Conservation (phyloP, 1,284 basidiomycete genomes). For the Inonotus hispidus region DNA sequence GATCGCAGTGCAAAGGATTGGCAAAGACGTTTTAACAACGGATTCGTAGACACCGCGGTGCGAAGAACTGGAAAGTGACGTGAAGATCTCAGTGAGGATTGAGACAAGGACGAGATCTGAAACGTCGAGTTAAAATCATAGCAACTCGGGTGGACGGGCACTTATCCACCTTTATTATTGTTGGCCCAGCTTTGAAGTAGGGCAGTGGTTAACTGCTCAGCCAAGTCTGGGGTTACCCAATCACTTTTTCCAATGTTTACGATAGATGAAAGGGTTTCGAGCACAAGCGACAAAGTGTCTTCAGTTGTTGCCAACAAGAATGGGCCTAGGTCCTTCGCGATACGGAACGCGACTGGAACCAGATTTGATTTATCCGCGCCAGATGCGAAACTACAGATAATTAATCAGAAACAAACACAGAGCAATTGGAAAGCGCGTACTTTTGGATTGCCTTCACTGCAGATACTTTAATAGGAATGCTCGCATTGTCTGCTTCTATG, state of each 20-base stretch:
- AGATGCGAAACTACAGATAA: conserved; percentile 55
- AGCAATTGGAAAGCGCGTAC: conserved; percentile 36
- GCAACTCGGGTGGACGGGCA: background rate
- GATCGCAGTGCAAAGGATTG: conserved; percentile 66
- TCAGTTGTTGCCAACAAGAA: conserved; percentile 78
- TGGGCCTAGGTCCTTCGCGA: conserved; percentile 81
- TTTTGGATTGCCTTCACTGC: conserved; percentile 90
- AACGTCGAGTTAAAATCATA: background rate
- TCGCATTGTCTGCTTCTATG: conserved; percentile 66
- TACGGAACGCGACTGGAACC: conserved; percentile 61
- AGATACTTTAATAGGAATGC: conserved; percentile 86
- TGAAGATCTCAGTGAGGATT: conserved; percentile 79
- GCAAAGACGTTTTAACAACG: conserved; percentile 70
- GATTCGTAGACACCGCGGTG: conserved; percentile 59
- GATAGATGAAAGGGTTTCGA: conserved; percentile 81
- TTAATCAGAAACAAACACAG: background rate
- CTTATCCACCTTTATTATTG: conserved; percentile 68
- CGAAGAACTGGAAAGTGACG: conserved; percentile 59
- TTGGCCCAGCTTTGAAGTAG: conserved; percentile 78
- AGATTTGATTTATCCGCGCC: conserved; percentile 55
- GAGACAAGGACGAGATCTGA: conserved; percentile 89
- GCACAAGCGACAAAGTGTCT: conserved; percentile 85
- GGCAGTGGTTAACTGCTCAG: conserved; percentile 57
- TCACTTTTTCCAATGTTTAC: conserved; percentile 67
- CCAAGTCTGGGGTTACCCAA: conserved; percentile 63